A percentile compares a stretch with the other conserved stretches of the same genome.
Conservation (phyloP, 805 yeast species). For the Saccharomycopsis fibuligera region DNA sequence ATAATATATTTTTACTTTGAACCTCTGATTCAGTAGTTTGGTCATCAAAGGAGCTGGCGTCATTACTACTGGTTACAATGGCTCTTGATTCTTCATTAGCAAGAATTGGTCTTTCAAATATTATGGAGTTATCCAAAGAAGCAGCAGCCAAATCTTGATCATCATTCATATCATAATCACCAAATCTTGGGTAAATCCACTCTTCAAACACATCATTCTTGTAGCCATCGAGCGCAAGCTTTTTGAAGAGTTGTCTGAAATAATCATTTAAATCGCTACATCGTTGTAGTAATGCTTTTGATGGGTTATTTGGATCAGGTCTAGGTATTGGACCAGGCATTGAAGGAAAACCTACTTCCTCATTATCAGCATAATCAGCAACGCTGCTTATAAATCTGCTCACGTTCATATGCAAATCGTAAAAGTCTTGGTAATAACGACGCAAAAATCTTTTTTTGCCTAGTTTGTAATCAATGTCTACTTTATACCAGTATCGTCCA, state of each 20-base stretch:
- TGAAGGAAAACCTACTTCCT: constrained; percentile 29
- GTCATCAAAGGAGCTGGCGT: not conserved
- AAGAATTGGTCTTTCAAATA: constrained; percentile 16
- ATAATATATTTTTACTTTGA: too few species aligned
- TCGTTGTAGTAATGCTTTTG: constrained; percentile 30
- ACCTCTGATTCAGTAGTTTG: not conserved
- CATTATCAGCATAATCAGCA: constrained; percentile 13
- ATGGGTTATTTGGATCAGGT: constrained; percentile 29
- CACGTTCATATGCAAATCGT: constrained; percentile 29
- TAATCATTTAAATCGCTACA: constrained; percentile 37
- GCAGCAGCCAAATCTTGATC: constrained; percentile 18
- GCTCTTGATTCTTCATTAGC: not conserved
- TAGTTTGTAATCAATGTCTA: constrained; percentile 35
- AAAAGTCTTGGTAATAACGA: constrained; percentile 47
- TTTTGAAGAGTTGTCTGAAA: constrained; percentile 31
- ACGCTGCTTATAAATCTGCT: constrained; percentile 10
- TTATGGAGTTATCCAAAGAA: constrained; percentile 15
- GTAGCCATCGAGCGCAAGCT: constrained; percentile 28
- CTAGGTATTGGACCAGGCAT: constrained; percentile 44
- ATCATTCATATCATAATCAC: constrained; percentile 28
- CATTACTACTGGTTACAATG: not conserved
- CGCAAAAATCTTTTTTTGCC: constrained; percentile 36
- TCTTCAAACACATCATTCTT: constrained; percentile 25
- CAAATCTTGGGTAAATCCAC: constrained; percentile 28
- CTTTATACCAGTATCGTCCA: constrained; percentile 46